Base-by-base conservation (phyloP, 495 filamentous ascomycete species). In the Penicillium goetzii region DNA sequence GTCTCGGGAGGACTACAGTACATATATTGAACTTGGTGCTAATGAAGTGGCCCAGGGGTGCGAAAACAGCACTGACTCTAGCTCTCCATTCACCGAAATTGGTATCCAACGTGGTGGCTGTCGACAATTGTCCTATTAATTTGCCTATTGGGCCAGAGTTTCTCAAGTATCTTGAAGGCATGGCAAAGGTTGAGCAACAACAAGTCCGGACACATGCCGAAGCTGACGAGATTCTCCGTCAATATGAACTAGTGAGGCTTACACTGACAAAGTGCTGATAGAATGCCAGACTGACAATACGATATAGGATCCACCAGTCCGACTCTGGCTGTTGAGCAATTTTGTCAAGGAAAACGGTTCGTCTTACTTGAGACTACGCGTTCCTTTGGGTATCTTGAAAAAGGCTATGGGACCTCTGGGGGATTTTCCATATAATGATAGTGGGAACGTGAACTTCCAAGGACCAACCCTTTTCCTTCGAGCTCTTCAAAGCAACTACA, bases 81-180 rank as follows among this genome's bases (percentile, higher is more conserved):
- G 88, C 90, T 32, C 83, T 96, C 19, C 75, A 82, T 30, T 74
- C 81, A 3, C 88, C 89, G 0, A 67, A 82, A 9, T 76, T 88
- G 0, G 74, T 93, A 40, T 73, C 73, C 9, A 80, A 84, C 71
- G 69, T 96, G 41, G 80, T 96, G 25, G 77, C 90, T 3, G 89
- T 96, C 5, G 92, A 96, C 77, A 96, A 96, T 72, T 89, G 90
- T 17, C 92, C 92, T 9, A 77, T 92, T 14, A 88, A 92, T 73
- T 87, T 86, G 6, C 83, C 78, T 3, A 80, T 95, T 0, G 74
- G 77, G 36, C 80, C 81, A 59, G 80, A 88, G 57, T 96, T 96
- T 66, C 81, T 79, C 2, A 83, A 81, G 50, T 96, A 95, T 76
- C 77, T 93, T 25, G 81, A 84, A 53, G 91, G 87, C 10, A 91